Base-by-base conservation (phyloP, 768 basidiomycete species). In the Gloeopeniophorella convolvens region DNA sequence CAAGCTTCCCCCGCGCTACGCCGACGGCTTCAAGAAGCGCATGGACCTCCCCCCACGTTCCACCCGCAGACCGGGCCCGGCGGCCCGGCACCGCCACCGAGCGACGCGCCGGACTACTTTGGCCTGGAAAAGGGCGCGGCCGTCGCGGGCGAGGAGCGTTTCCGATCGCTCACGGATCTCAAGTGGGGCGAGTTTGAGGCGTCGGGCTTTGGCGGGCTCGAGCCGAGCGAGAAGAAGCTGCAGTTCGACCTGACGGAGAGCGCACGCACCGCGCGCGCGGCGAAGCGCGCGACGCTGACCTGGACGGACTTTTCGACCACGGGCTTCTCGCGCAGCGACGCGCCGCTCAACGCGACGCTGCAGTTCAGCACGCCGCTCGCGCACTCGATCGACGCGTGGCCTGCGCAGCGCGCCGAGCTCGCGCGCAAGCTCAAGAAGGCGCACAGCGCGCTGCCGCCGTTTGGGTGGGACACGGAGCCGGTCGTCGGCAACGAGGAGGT, bases 191-290 rank as follows among this genome's bases (percentile, higher is more conserved):
- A 88, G 63, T 97, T 96, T 61, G 90, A 94, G 71, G 69, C 75
- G 32, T 74, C 81, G 67, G 93, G 93, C 0, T 96, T 97, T 55
- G 78, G 79, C 6, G 71, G 70, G 13, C 62, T 74, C 26, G 76
- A 69, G 23, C 62, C 62, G 42, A 68, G 72, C 39, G 74, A 80
- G 56, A 86, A 82, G 67, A 88, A 88, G 66, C 73, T 98, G 27
- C 80, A 91, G 62, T 98, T 99, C 65, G 94, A 98, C 65, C 66
- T 97, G 55, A 94, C 83, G 0, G 96, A 98, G 68, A 76, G 82
- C 48, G 93, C 93, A 21, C 74, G 89, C 39, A 36, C 28, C 85
- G 73, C 80, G 62, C 79, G 76, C 45, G 57, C 78, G 1, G 72
- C 79, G 34, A 93, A 93, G 63, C 86, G 93, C 27, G 69, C 82